Conservation (phyloP, 257 asterid genomes). For the Rubia yunnanensis region DNA sequence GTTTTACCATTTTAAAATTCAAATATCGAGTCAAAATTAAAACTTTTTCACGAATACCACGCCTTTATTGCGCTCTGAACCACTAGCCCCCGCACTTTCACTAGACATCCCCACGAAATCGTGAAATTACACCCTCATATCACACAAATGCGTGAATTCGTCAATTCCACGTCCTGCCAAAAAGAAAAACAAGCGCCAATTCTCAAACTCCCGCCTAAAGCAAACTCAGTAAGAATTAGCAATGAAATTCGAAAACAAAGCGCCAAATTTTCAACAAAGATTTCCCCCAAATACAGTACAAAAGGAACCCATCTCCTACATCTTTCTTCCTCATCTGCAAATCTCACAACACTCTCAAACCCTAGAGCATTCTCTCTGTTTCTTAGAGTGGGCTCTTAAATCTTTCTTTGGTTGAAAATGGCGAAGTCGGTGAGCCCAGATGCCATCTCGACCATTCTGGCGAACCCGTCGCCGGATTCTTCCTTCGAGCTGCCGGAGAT, state of each 20-base stretch:
- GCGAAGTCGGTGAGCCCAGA: slow-evolving; percentile 46
- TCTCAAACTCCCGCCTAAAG: slow-evolving; percentile 3
- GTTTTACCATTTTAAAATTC: no score
- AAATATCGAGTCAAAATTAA: background rate
- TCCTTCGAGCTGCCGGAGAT: slow-evolving; percentile 56
- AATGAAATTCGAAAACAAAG: background rate
- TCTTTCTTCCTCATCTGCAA: background rate
- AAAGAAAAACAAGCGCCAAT: background rate
- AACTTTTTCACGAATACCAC: background rate
- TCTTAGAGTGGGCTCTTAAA: background rate
- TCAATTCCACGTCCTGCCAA: background rate
- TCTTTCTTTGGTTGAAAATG: slow-evolving; percentile 21
- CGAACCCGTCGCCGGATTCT: slow-evolving; percentile 71
- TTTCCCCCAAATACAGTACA: background rate
- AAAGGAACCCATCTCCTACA: background rate
- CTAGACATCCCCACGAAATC: background rate
- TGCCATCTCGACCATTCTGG: slow-evolving; percentile 53
- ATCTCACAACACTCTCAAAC: background rate
- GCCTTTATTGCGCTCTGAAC: background rate
- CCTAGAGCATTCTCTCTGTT: background rate
- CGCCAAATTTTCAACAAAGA: background rate
- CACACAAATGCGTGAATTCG: background rate
- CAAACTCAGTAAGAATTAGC: background rate
- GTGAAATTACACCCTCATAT: background rate
- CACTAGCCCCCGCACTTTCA: background rate